These are phyloP conservation scores for Cryptococcus deneoformans DNA, from an alignment of 1,284 basidiomycete genomes.

Conservation along the genomic window DNA sequence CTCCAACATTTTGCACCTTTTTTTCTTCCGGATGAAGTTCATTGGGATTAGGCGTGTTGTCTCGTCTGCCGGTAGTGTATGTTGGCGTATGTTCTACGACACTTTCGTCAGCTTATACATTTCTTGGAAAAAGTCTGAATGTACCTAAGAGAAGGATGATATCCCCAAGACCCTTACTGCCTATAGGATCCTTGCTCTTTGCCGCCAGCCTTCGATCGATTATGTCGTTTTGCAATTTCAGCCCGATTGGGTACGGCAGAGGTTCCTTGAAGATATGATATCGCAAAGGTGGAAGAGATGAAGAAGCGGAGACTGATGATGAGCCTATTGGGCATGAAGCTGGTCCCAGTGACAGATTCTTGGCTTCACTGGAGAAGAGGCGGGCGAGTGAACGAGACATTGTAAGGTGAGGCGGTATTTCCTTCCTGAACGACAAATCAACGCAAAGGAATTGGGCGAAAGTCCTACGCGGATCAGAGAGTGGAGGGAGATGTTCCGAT, in stretches of 20 bases:
- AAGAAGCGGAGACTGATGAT: not conserved
- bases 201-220: conserved; percentile 59
- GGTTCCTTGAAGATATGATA: conserved; percentile 73
- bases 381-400: conserved; percentile 1
- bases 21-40: conserved; percentile 62
- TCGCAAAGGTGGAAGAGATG: conserved; percentile 58
- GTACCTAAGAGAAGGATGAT: conserved; percentile 53
- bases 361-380: not conserved
- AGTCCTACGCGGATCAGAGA: too few relatives aligned
- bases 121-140: conserved; percentile 5
- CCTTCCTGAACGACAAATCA: too few relatives aligned
- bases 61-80: conserved; percentile 87
- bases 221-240: conserved; percentile 67
- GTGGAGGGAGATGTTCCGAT: too few relatives aligned
- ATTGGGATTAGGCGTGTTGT: conserved; percentile 54
- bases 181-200: conserved; percentile 21
- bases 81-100: conserved; percentile 77
- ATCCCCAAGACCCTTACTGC: conserved; percentile 47
- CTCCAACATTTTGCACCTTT: conserved; percentile 70
- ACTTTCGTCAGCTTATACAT: not conserved
- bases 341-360: not conserved
- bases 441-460: too few relatives aligned
- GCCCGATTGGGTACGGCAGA: conserved; percentile 66
- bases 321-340: not conserved
- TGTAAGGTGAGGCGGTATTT: not conserved